Base-by-base conservation (phyloP, 768 basidiomycete genomes). In the Phylloporus sp. region DNA sequence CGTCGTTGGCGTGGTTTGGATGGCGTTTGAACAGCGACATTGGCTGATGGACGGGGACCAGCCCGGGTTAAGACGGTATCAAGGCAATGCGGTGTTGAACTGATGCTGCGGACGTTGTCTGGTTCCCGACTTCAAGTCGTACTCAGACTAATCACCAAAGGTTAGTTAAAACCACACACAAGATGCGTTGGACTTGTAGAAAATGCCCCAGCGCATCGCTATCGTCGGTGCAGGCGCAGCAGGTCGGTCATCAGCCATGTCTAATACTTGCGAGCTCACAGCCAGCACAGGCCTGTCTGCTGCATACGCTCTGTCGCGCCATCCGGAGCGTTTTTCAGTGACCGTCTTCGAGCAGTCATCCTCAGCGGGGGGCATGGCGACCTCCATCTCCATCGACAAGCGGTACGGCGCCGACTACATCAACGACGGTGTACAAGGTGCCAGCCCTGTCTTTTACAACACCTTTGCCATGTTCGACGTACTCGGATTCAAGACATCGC, bases 1-100 rank as follows among this genome's bases (percentile, higher is more conserved):
- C 78, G 69, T 83, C 80, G 54, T 77, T 53, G 57, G 81, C 79
- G 53, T 77, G 54, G 22, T 68, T 67, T 18, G 57, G 67, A 42
- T 73, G 70, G 53, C 76, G 75, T 49, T 63, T 71, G 57, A 72
- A 71, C 39, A 64, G 60, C 53, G 72, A 67, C 74, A 73, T 73
- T 42, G 29, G 15, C 18, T 57, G 59, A 55, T 26, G 20, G 9
- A 15, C 48, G 63, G 54, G 58, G 57, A 56, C 69, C 69, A 70
- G 50, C 39, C 47, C 29, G 38, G 28, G 39, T 47, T 13, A 15
- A 38, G 24, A 27, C 26, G 35, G 46, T 18, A 6, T 20, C 31
- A 16, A 39, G 38, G 20, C 38, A 39, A 39, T 39, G 38, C 38
- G 22, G 38, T 39, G 38, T 36, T 10, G 8, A 20, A 10, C 29